Conservation (phyloP, 208 protist genomes). For the Angomonas ambiguus region DNA sequence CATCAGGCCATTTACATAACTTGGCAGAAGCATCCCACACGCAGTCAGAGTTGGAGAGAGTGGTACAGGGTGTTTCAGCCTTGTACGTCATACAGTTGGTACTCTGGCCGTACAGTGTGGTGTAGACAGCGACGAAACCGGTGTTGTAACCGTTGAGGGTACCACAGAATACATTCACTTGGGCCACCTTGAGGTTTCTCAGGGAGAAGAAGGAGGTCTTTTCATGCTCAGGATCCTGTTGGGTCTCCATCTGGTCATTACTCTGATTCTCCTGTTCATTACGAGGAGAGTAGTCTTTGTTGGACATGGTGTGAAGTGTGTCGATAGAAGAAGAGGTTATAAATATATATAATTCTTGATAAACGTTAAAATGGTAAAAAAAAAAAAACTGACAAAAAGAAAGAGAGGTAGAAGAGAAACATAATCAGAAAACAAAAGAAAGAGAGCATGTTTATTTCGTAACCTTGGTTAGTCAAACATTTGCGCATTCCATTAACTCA, state of each 20-base stretch:
- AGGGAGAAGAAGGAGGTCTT: slow-evolving; percentile 27
- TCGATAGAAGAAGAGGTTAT: too few species aligned
- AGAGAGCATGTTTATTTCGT: too few species aligned
- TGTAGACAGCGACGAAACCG: slow-evolving; percentile 73
- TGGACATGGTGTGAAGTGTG: too few species aligned
- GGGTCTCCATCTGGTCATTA: slow-evolving; percentile 4
- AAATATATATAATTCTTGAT: too few species aligned
- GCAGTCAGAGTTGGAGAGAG: slow-evolving; percentile 47
- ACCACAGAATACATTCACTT: slow-evolving; percentile 43
- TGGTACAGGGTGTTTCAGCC: slow-evolving; percentile 26
- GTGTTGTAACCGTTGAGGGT: slow-evolving; percentile 67
- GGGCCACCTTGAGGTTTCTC: slow-evolving; percentile 43
- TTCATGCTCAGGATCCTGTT: slow-evolving; percentile 13
- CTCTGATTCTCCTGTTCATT: too few species aligned
- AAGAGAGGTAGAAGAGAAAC: slow-evolving; percentile 1
- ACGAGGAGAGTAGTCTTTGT: too few species aligned
- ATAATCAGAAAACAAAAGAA: not conserved
- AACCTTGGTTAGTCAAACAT: too few species aligned
- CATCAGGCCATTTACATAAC: slow-evolving; percentile 36
- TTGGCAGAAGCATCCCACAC: slow-evolving; percentile 24
- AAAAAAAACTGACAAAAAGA: not conserved
- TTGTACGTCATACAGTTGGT: slow-evolving; percentile 54
- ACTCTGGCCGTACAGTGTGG: slow-evolving; percentile 43
- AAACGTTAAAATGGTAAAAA: slow-evolving; percentile 4
- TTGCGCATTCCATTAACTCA: too few species aligned